These are phyloP conservation scores for Nicotiana benthamiana DNA, from an alignment of 257 asterid species.

Conservation along the genomic window DNA sequence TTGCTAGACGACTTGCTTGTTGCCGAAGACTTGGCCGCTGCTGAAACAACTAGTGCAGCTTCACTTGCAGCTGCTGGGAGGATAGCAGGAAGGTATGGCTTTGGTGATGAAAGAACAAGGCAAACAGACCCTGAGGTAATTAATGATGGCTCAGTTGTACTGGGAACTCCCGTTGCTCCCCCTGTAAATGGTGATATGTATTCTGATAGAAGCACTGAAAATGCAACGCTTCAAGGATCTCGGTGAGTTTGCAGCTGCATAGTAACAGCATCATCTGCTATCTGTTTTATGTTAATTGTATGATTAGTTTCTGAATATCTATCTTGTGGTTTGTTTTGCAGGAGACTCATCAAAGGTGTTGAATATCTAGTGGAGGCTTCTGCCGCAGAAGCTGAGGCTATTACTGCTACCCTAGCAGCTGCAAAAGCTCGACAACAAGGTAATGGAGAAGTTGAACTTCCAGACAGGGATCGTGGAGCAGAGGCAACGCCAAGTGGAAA, in stretches of 20 bases:
- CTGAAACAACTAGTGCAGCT: constrained; percentile 91
- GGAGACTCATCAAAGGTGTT: constrained; percentile 86
- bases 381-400: constrained; percentile 99
- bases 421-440: constrained; percentile 87
- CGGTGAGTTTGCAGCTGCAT: constrained; percentile 40
- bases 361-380: constrained; percentile 97
- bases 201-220: constrained; percentile 89
- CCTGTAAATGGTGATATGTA: constrained; percentile 82
- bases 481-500: constrained; percentile 98
- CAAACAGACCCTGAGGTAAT: constrained; percentile 39
- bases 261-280: background rate
- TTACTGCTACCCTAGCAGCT: constrained; percentile 89
- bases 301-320: background rate
- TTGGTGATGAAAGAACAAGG: constrained; percentile 56
- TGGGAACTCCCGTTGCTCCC: constrained; percentile 91
- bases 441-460: constrained; percentile 89
- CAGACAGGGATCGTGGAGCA: constrained; percentile 93
- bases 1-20: constrained; percentile 89
- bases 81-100: constrained; percentile 60
- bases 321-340: constrained; percentile 13
- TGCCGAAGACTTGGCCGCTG: constrained; percentile 94
- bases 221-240: constrained; percentile 72
- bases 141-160: constrained; percentile 82
- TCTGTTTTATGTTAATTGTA: background rate
- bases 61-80: constrained; percentile 96